A percentile compares a stretch with the other conserved stretches of the same genome.
phyloP scores from a whole-genome alignment of 2,329 filamentous ascomycete genomes.

The Hymenoscyphus occultus region DNA sequence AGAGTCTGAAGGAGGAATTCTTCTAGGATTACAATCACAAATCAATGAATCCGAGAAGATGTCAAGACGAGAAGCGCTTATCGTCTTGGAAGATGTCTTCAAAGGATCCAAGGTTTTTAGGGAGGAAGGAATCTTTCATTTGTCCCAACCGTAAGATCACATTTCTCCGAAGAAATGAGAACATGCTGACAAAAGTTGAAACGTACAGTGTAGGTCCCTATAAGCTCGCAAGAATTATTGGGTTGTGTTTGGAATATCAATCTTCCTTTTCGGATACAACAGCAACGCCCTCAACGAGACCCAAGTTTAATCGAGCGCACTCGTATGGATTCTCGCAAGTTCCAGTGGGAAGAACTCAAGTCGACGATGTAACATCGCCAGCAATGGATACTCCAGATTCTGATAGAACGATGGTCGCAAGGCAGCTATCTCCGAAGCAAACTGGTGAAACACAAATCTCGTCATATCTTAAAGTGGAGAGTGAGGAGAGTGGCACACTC shows the following conservation, averaged over 20 bases:
- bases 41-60: slow-evolving; percentile 10
- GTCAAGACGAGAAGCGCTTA: slow-evolving; percentile 17
- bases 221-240: slow-evolving; percentile 22
- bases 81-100: slow-evolving; percentile 24
- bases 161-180: not conserved
- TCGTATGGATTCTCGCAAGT: slow-evolving; percentile 7
- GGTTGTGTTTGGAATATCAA: slow-evolving; percentile 20
- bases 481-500: not conserved
- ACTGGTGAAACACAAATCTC: not conserved
- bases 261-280: slow-evolving; percentile 2
- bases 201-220: slow-evolving; percentile 23
- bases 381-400: not conserved
- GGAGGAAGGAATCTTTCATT: slow-evolving; percentile 16
- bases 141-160: slow-evolving; percentile 24
- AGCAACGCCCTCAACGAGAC: not conserved
- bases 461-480: not conserved
- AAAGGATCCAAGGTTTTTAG: not conserved
- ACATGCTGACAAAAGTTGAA: slow-evolving; percentile 4
- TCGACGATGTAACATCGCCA: not conserved
- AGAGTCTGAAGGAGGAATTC: slow-evolving; percentile 14
- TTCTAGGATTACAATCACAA: slow-evolving; percentile 21
- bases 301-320: not conserved
- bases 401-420: not conserved
- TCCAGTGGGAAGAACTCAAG: not conserved
- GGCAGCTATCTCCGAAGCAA: not conserved